Base-by-base conservation (phyloP, 345 rosid species). In the Camelina neglecta region DNA sequence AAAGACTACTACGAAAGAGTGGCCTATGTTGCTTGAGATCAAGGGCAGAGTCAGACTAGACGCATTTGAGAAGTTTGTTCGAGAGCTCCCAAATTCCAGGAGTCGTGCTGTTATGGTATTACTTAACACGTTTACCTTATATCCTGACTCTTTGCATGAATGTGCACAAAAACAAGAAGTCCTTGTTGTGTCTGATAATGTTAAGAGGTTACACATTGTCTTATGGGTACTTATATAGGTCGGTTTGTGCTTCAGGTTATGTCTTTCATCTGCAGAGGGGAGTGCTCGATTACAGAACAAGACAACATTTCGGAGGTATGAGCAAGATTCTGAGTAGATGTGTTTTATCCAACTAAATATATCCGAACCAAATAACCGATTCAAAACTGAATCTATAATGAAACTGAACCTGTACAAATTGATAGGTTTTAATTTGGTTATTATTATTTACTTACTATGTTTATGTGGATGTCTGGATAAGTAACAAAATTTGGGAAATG, bases 41-140 rank as follows among this genome's bases (percentile, higher is more conserved):
- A 93, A 93, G 79, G 98, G 98, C 49, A 86, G 96, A 82, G 98
- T 93, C 26, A 84, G 86, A 80, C 84, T 90, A 26, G 92, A 93
- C 60, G 97, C 98, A 21, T 93, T 93, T 75, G 97, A 90, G 81
- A 93, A 88, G 86, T 93, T 91, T 76, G 90, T 93, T 23, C 96
- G 88, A 75, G 89, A 84, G 83, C 97, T 93, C 62, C 90, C 89
- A 15, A 83, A 87, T 89, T 93, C 97, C 59, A 81, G 94, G 75
- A 91, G 89, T 65, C 97, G 98, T 56, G 89, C 96, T 74, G 85
- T 90, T 56, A 93, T 91, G 98, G 98, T 93, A 93, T 82, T 88
- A 89, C 4, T 15, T 79, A 50, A 64, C 72, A 64, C 72, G 77
- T 72, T 78, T 76, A 74, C 31, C 72, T 71, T 63, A 73, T 72